Evolutionary conservation across 2,329 filamentous ascomycete species (phyloP).

Genomic region (Talaromyces marneffei): DNA sequence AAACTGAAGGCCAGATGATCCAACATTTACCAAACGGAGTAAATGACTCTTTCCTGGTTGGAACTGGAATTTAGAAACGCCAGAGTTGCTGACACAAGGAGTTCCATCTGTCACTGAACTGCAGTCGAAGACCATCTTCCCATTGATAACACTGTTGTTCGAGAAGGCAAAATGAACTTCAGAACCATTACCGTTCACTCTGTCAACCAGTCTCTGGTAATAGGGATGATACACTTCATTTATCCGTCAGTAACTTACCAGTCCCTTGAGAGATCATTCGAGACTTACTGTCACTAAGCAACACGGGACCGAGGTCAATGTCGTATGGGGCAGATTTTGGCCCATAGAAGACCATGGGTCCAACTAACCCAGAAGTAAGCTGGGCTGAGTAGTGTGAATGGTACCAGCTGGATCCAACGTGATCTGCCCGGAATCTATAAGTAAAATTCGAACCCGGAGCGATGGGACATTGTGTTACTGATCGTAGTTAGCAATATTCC

Average conservation of each 20-base stretch:
- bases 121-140: background rate
- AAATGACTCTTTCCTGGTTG: slow-evolving; percentile 1
- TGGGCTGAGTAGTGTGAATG: slow-evolving; percentile 33
- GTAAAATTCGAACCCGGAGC: slow-evolving; percentile 49
- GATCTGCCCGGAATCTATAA: slow-evolving; percentile 48
- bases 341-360: slow-evolving; percentile 1
- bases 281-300: slow-evolving; percentile 1
- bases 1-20: slow-evolving; percentile 1
- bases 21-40: background rate
- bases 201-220: background rate
- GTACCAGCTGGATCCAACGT: slow-evolving; percentile 34
- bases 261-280: background rate
- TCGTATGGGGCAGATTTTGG: background rate
- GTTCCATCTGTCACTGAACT: background rate
- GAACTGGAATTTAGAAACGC: slow-evolving; percentile 1
- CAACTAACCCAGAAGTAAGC: slow-evolving; percentile 26
- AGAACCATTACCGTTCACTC: background rate
- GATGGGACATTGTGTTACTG: slow-evolving; percentile 48
- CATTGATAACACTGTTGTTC: slow-evolving; percentile 1
- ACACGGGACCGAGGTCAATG: background rate
- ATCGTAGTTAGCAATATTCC: background rate
- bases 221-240: slow-evolving; percentile 1
- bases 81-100: background rate
- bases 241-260: background rate
- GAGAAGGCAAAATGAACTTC: slow-evolving; percentile 2